Evolutionary conservation across 2,329 filamentous ascomycete species (phyloP).

Genomic region (Hypoxylon sp.): DNA sequence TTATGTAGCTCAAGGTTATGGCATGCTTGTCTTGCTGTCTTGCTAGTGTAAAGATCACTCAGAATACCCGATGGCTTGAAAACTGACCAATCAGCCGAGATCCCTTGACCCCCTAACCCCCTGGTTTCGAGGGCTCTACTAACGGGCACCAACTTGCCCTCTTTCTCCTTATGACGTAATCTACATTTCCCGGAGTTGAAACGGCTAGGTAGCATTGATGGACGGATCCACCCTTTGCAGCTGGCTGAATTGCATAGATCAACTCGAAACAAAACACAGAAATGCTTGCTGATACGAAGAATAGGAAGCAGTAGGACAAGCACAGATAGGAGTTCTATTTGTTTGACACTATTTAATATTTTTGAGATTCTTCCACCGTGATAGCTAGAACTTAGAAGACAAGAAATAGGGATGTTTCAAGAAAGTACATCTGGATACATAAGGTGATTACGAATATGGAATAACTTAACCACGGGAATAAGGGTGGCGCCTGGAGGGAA

Average conservation of each 20-base stretch:
- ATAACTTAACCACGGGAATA: conserved; percentile 25
- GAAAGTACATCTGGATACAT: background rate
- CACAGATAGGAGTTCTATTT: background rate
- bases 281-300: conserved; percentile 2
- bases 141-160: conserved; percentile 20
- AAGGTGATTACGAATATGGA: conserved; percentile 6
- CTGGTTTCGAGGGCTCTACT: conserved; percentile 2
- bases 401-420: background rate
- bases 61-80: conserved; percentile 14
- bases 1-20: conserved; percentile 19
- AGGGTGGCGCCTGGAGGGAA: conserved; percentile 11
- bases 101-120: background rate
- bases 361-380: background rate
- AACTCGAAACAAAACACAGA: conserved; percentile 8
- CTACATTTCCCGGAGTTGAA: conserved; percentile 25
- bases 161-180: conserved; percentile 38
- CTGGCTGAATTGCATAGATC: conserved; percentile 5
- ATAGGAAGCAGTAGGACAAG: background rate
- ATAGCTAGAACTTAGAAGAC: background rate
- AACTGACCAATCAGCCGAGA: conserved; percentile 31
- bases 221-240: conserved; percentile 21
- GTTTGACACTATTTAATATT: background rate
- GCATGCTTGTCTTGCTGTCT: background rate
- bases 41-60: background rate
- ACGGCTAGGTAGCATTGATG: conserved; percentile 33